Evolutionary conservation across 306 rosid genomes (phyloP).

Genomic region (Sphenostylis stenocarpa): DNA sequence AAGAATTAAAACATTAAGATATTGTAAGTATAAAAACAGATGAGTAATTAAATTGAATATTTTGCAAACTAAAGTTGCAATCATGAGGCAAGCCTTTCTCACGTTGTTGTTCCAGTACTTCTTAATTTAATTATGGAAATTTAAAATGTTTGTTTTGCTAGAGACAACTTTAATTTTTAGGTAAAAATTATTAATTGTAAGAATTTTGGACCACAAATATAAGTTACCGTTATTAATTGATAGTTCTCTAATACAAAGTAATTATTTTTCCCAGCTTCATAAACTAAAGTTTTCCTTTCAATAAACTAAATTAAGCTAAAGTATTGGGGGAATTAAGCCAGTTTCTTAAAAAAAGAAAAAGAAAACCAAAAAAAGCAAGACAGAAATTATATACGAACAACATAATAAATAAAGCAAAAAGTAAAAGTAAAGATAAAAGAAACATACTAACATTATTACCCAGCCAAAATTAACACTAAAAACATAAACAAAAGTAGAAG

Average conservation of each 20-base stretch:
- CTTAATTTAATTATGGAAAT: neutral
- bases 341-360: constrained; percentile 13
- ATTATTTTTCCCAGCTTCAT: no score
- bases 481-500: neutral
- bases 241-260: no score
- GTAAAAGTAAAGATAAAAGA: constrained; percentile 43
- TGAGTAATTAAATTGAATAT: no score
- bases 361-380: constrained; percentile 29
- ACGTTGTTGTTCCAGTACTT: neutral
- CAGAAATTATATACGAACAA: constrained; percentile 19
- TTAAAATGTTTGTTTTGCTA: neutral
- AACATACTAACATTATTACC: constrained; percentile 11
- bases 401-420: constrained; percentile 34
- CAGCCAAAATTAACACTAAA: neutral
- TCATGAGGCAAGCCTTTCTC: neutral
- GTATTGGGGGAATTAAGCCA: constrained; percentile 11
- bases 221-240: neutral
- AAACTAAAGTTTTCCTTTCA: no score
- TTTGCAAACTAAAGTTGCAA: neutral
- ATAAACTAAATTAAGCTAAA: neutral
- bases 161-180: neutral
- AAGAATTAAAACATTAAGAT: no score
- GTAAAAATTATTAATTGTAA: neutral
- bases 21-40: no score
- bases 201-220: neutral